Percentiles rank a stretch among this genome's conserved stretches.
These are phyloP conservation scores for Hortiboletus campestris DNA, from an alignment of 768 basidiomycete species.

Conservation along the genomic window DNA sequence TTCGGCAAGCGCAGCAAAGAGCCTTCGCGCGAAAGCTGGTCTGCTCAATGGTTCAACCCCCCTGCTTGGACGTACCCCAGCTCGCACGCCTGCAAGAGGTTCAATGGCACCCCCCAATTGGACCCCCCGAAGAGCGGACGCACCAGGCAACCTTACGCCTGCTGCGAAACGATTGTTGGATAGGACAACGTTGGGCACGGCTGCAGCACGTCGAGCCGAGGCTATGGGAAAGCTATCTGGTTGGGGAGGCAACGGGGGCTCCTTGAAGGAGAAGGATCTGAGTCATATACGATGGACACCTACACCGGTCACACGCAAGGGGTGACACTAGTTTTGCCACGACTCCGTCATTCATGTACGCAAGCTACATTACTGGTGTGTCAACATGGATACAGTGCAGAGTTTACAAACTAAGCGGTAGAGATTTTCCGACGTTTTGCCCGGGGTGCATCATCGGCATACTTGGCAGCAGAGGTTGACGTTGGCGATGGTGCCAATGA, in stretches of 20 bases:
- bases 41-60: slow-evolving; percentile 46
- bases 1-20: slow-evolving; percentile 78
- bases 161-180: slow-evolving; percentile 78
- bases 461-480: slow-evolving; percentile 18
- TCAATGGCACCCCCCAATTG: slow-evolving; percentile 78
- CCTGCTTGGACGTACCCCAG: slow-evolving; percentile 27
- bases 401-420: slow-evolving; percentile 24
- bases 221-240: slow-evolving; percentile 56
- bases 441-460: slow-evolving; percentile 32
- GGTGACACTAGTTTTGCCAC: slow-evolving; percentile 15
- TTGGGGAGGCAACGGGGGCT: slow-evolving; percentile 49
- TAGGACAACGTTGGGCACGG: slow-evolving; percentile 63
- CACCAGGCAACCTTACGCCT: slow-evolving; percentile 78
- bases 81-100: slow-evolving; percentile 36
- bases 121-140: slow-evolving; percentile 75
- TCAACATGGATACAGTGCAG: slow-evolving; percentile 12
- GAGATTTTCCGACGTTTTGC: slow-evolving; percentile 61
- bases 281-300: slow-evolving; percentile 77
- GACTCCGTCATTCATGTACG: slow-evolving; percentile 2
- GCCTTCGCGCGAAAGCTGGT: slow-evolving; percentile 73
- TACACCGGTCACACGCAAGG: slow-evolving; percentile 50
- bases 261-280: slow-evolving; percentile 61
- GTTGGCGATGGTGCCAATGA: slow-evolving; percentile 19
- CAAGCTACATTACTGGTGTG: slow-evolving; percentile 9
- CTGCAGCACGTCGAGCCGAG: slow-evolving; percentile 62